phyloP scores from a whole-genome alignment of 192 early-diverging fungal species.

The Cetraspora pellucida region DNA sequence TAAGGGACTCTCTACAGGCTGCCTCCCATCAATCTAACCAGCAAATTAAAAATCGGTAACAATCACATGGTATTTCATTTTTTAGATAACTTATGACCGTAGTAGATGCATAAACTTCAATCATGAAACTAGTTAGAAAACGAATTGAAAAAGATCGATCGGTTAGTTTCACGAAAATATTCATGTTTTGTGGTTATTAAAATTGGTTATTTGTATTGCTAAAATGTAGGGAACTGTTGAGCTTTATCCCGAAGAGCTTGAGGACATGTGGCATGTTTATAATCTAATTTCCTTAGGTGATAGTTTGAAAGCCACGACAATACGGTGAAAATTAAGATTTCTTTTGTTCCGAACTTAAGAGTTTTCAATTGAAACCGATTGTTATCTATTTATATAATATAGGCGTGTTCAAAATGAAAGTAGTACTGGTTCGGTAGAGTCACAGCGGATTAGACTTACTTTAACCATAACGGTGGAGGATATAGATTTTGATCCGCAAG shows the following conservation, averaged over 20 bases:
- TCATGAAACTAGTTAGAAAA: constrained; percentile 55
- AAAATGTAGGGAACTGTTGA: constrained; percentile 74
- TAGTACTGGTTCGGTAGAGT: constrained; percentile 85
- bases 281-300: constrained; percentile 86
- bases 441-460: constrained; percentile 74
- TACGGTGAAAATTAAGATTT: constrained; percentile 55
- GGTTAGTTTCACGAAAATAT: constrained; percentile 34
- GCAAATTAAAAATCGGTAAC: too few species aligned
- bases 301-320: constrained; percentile 81
- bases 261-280: constrained; percentile 99
- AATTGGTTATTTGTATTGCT: constrained; percentile 24
- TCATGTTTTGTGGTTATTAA: neutral
- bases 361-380: neutral
- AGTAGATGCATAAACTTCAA: neutral
- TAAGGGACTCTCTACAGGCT: too few species aligned
- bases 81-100: too few species aligned
- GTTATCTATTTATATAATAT: constrained; percentile 1
- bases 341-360: neutral
- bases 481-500: constrained; percentile 91
- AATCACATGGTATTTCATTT: too few species aligned
- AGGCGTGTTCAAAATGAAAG: constrained; percentile 89
- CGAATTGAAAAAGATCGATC: constrained; percentile 71
- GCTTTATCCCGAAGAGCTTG: constrained; percentile 84
- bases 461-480: constrained; percentile 85
- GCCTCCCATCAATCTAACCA: too few species aligned